A percentile compares a stretch with the other conserved stretches of the same genome.
These are phyloP conservation scores for Cystoderma amianthinum DNA, from an alignment of 768 basidiomycete genomes.

Conservation along the genomic window DNA sequence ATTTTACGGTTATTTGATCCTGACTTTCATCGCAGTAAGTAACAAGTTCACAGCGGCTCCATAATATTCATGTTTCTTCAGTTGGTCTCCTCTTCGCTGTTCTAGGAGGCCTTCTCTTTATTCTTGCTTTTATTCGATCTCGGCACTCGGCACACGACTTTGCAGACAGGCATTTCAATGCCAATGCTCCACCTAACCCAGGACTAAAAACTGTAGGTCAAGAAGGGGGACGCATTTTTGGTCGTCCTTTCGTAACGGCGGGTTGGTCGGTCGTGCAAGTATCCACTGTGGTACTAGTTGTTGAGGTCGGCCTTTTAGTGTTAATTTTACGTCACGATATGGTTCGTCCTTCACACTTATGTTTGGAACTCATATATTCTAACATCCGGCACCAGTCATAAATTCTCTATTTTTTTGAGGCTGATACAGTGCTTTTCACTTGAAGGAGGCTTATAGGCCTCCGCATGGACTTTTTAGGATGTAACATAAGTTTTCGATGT, in stretches of 20 bases:
- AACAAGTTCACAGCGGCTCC: not conserved
- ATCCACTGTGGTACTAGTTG: constrained; percentile 47
- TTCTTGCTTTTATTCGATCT: constrained; percentile 51
- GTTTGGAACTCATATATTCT: too few relatives aligned
- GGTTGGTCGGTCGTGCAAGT: constrained; percentile 70
- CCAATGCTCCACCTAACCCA: constrained; percentile 18
- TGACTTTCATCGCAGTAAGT: constrained; percentile 67
- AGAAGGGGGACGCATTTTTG: constrained; percentile 56
- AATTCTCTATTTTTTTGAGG: too few relatives aligned
- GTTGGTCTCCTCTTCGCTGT: constrained; percentile 60
- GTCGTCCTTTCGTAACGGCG: constrained; percentile 73
- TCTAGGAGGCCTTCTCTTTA: constrained; percentile 53
- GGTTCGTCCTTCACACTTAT: constrained; percentile 8
- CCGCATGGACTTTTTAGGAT: too few relatives aligned
- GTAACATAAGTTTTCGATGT: too few relatives aligned
- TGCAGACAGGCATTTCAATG: constrained; percentile 47
- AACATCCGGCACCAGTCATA: too few relatives aligned
- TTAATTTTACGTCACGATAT: constrained; percentile 38
- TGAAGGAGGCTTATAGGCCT: too few relatives aligned
- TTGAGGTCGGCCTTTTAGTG: constrained; percentile 61
- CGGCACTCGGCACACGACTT: constrained; percentile 72
- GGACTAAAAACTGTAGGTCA: constrained; percentile 55
- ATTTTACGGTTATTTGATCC: constrained; percentile 75
- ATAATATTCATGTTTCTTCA: constrained; percentile 9
- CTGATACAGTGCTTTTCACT: too few relatives aligned